phyloP scores from a whole-genome alignment of 202 grass and related monocot genomes.

The Saccharum hybrid region DNA sequence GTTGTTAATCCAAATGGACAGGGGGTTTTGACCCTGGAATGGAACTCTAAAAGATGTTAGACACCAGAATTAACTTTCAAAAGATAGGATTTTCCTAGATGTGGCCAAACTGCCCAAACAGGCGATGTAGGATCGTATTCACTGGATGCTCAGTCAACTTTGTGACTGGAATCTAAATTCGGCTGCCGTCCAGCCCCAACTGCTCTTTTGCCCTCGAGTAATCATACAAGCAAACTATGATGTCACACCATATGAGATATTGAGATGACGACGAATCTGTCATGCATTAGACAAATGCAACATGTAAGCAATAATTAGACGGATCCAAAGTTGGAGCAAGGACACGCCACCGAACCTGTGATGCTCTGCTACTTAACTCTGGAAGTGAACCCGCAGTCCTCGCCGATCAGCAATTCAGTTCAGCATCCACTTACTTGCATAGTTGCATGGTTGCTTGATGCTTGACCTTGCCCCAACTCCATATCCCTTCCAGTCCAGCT shows the following conservation, averaged over 20 bases:
- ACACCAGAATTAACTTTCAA: neutral
- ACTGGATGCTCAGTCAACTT: slow-evolving; percentile 23
- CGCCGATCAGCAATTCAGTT: neutral
- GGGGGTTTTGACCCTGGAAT: neutral
- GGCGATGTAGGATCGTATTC: slow-evolving; percentile 7
- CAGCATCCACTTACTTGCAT: neutral
- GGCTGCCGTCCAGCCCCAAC: slow-evolving; percentile 3
- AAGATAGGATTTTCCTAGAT: neutral
- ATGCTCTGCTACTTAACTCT: neutral
- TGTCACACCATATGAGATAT: neutral
- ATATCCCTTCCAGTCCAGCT: neutral
- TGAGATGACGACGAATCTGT: neutral
- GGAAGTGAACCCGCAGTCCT: neutral
- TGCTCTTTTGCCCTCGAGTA: neutral
- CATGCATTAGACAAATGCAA: slow-evolving; percentile 23
- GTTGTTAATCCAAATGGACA: neutral
- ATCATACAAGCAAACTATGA: slow-evolving; percentile 23
- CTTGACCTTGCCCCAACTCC: too few relatives aligned
- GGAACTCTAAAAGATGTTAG: neutral
- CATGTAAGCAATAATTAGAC: slow-evolving; percentile 37
- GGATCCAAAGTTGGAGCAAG: slow-evolving; percentile 19
- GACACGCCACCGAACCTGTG: neutral
- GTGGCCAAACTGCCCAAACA: slow-evolving; percentile 15
- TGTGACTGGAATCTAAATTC: slow-evolving; percentile 25
- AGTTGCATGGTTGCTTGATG: too few relatives aligned